Evolutionary conservation across 257 asterid genomes (phyloP).

Genomic region (Penstemon eatonii): DNA sequence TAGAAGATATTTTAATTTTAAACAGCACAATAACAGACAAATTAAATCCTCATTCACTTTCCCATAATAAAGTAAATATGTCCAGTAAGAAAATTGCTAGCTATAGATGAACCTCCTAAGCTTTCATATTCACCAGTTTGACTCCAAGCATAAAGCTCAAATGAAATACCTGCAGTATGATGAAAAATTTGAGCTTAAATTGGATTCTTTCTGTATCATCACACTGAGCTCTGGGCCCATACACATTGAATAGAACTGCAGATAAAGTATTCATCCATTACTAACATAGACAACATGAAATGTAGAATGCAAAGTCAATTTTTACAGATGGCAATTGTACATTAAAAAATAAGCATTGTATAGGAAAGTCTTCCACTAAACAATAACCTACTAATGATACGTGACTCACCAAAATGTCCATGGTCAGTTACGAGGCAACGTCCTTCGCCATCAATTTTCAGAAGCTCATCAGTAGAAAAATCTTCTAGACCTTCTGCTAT

Average conservation of each 20-base stretch:
- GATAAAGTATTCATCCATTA: slow-evolving; percentile 23
- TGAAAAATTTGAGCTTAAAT: slow-evolving; percentile 68
- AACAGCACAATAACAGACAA: background rate
- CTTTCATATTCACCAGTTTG: slow-evolving; percentile 8
- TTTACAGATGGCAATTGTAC: slow-evolving; percentile 1
- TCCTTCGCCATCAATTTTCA: slow-evolving; percentile 85
- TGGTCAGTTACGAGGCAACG: slow-evolving; percentile 94
- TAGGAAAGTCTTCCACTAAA: slow-evolving; percentile 9
- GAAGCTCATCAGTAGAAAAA: slow-evolving; percentile 69
- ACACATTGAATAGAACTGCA: slow-evolving; percentile 91
- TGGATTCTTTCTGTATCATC: slow-evolving; percentile 77
- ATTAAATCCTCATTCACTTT: background rate
- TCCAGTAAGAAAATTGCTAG: background rate
- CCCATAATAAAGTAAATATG: background rate
- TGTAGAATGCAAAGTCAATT: background rate
- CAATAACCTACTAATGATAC: slow-evolving; percentile 13
- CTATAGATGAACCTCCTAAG: background rate
- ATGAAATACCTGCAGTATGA: slow-evolving; percentile 65
- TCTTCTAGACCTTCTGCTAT: slow-evolving; percentile 55
- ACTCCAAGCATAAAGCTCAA: slow-evolving; percentile 18
- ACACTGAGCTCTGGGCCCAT: slow-evolving; percentile 84
- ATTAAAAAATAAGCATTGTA: background rate
- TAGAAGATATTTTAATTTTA: background rate
- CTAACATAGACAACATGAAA: background rate
- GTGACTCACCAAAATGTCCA: slow-evolving; percentile 74